Evolutionary conservation across 78 protist genomes (phyloP).

Genomic region (Trichosphaerium sp.): DNA sequence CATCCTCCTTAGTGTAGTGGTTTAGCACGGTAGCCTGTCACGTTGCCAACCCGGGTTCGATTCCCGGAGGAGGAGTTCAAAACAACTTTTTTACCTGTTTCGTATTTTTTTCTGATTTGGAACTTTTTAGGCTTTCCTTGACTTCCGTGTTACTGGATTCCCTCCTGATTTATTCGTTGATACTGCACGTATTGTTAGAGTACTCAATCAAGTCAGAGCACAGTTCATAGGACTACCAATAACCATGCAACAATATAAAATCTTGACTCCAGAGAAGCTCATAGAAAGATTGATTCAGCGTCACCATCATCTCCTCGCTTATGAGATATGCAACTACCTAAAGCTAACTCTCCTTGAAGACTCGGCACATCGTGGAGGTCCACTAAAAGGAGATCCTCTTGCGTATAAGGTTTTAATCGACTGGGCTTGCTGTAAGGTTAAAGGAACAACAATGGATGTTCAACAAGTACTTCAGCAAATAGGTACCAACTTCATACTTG

Average conservation of each 20-base stretch:
- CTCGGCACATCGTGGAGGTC: conserved; percentile 37
- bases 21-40: too few relatives aligned
- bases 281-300: conserved; percentile 50
- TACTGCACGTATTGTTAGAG: neutral
- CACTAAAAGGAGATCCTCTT: conserved; percentile 1
- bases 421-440: conserved; percentile 56
- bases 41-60: too few relatives aligned
- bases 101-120: conserved; percentile 57
- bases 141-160: too few relatives aligned
- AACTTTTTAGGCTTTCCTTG: conserved; percentile 46
- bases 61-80: too few relatives aligned
- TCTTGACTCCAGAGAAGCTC: conserved; percentile 44
- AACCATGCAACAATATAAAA: conserved; percentile 44
- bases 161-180: conserved; percentile 33
- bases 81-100: neutral
- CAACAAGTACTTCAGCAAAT: conserved; percentile 9
- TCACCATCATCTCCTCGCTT: conserved; percentile 68
- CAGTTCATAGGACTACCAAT: conserved; percentile 76
- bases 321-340: conserved; percentile 49
- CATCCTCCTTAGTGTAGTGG: too few relatives aligned
- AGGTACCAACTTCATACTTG: too few relatives aligned
- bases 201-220: conserved; percentile 29
- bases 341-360: conserved; percentile 33
- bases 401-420: conserved; percentile 21
- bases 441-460: conserved; percentile 11